These are phyloP conservation scores for Syzygium aqueum DNA, from an alignment of 345 rosid genomes.

Conservation along the genomic window DNA sequence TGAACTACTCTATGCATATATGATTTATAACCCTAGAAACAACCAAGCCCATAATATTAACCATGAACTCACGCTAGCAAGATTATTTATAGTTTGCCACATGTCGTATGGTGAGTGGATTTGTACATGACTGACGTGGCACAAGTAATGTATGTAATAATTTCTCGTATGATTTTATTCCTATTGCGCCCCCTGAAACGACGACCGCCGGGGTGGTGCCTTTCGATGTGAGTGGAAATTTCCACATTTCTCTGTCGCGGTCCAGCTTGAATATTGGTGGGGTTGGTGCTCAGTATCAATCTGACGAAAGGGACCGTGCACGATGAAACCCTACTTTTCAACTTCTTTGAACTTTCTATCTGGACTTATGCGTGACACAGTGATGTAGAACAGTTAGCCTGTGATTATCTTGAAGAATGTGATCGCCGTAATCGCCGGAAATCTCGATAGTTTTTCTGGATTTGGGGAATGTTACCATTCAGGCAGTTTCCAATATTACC, in stretches of 20 bases:
- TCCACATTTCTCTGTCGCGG: neutral
- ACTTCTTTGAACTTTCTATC: neutral
- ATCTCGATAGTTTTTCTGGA: too few relatives aligned
- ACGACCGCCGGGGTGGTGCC: neutral
- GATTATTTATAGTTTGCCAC: too few relatives aligned
- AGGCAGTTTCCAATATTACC: too few relatives aligned
- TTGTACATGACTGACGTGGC: too few relatives aligned
- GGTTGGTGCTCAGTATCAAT: neutral
- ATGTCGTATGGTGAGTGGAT: too few relatives aligned
- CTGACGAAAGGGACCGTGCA: neutral
- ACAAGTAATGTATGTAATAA: too few relatives aligned
- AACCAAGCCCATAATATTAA: neutral
- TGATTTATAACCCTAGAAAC: neutral
- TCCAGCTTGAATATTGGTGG: neutral
- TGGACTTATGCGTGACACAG: too few relatives aligned
- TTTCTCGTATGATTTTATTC: neutral
- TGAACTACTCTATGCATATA: neutral
- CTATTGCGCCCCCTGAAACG: neutral
- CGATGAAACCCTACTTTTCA: neutral
- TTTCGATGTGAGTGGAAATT: neutral
- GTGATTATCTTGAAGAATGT: too few relatives aligned
- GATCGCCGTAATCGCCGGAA: too few relatives aligned
- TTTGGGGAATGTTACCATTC: too few relatives aligned
- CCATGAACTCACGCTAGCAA: neutral
- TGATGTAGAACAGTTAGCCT: too few relatives aligned